Conservation (phyloP, 2,329 filamentous ascomycete species). For the Exophiala xenobiotica region DNA sequence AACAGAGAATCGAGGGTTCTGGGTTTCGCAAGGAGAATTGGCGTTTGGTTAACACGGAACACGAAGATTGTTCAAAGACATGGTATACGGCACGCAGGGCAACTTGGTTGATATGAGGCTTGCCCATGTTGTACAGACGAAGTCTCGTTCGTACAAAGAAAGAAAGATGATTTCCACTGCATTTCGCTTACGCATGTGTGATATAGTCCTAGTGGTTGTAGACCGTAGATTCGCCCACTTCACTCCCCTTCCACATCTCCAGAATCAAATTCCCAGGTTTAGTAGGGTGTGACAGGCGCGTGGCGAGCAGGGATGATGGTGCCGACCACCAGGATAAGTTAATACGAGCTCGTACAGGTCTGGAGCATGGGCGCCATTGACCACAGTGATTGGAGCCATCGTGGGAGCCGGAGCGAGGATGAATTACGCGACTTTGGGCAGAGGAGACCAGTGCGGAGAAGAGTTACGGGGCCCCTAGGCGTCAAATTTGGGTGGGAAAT, state of each 20-base stretch:
- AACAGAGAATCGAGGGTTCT: neutral
- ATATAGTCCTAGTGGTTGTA: neutral
- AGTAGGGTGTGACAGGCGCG: neutral
- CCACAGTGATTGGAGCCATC: neutral
- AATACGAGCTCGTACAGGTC: too few species aligned
- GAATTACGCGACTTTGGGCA: too few species aligned
- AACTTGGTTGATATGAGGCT: too few species aligned
- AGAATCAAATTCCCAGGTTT: neutral
- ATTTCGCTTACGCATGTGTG: slow-evolving; percentile 1
- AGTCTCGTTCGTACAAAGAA: too few species aligned
- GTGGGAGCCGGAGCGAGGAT: too few species aligned
- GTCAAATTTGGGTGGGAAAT: neutral
- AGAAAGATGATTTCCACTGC: neutral
- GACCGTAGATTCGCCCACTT: neutral
- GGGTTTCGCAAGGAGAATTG: neutral
- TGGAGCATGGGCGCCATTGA: too few species aligned
- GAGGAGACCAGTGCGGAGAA: neutral
- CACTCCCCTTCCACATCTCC: neutral
- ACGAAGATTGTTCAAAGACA: too few species aligned
- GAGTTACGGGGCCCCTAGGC: too few species aligned
- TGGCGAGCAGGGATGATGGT: slow-evolving; percentile 1
- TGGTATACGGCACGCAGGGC: too few species aligned
- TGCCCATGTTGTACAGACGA: too few species aligned
- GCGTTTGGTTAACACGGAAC: too few species aligned
- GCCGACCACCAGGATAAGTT: too few species aligned